These are phyloP conservation scores for Cercophora scortea DNA, from an alignment of 495 filamentous ascomycete species.

Conservation along the genomic window DNA sequence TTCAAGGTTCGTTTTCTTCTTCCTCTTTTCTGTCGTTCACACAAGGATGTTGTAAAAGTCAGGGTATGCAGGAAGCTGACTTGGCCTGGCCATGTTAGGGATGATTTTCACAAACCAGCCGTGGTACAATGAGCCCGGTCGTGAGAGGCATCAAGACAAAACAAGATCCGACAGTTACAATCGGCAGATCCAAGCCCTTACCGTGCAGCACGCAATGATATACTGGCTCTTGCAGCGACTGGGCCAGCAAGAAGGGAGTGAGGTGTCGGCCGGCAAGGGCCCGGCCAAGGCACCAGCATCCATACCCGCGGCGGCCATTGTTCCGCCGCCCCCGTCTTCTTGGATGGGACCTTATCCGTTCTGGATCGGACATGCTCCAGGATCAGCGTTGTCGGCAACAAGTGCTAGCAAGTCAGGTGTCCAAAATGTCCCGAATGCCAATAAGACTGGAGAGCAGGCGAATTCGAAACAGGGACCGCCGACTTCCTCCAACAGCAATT, in stretches of 20 bases:
- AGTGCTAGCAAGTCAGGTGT: too few species aligned
- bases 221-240: slow-evolving; percentile 33
- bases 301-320: background rate
- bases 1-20: slow-evolving; percentile 33
- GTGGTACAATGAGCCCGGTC: slow-evolving; percentile 51
- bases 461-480: too few species aligned
- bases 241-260: background rate
- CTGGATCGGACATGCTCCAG: too few species aligned
- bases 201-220: slow-evolving; percentile 38
- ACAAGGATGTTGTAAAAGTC: background rate
- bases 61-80: background rate
- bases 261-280: too few species aligned
- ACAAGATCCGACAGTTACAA: slow-evolving; percentile 28
- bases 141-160: slow-evolving; percentile 19
- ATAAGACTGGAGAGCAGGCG: too few species aligned
- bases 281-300: background rate
- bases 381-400: too few species aligned
- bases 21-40: background rate
- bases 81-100: slow-evolving; percentile 10
- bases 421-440: too few species aligned
- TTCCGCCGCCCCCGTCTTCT: too few species aligned
- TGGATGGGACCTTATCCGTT: too few species aligned
- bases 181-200: slow-evolving; percentile 24
- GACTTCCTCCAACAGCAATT: too few species aligned
- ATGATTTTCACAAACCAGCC: slow-evolving; percentile 55